phyloP scores from a whole-genome alignment of 306 rosid species.

The Malus sieversii region DNA sequence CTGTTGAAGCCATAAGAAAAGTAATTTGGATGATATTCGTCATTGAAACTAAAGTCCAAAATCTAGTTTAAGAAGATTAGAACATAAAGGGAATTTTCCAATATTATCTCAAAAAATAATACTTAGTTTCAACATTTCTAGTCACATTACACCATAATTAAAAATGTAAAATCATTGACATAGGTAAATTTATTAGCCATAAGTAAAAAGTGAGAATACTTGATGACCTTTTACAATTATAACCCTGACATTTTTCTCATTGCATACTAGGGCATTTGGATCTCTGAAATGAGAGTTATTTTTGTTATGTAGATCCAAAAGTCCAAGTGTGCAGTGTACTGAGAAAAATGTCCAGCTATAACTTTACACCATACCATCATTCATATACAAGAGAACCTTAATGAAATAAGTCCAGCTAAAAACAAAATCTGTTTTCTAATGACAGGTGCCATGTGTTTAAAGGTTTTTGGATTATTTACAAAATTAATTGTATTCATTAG shows the following conservation, averaged over 20 bases:
- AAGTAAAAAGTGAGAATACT: neutral
- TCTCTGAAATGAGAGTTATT: neutral
- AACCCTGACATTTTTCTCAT: neutral
- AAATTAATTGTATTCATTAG: no score
- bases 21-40: conserved; percentile 16
- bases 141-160: neutral
- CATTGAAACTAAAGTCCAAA: conserved; percentile 6
- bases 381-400: neutral
- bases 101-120: neutral
- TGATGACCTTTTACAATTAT: neutral
- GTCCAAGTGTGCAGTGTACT: neutral
- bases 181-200: no score
- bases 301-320: neutral
- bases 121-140: neutral
- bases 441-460: no score
- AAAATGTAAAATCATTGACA: neutral
- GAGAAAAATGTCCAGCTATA: neutral
- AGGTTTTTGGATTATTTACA: no score
- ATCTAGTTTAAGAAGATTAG: neutral
- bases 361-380: neutral
- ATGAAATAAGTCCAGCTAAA: neutral
- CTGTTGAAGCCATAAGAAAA: conserved; percentile 42
- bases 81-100: neutral
- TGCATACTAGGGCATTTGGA: neutral
- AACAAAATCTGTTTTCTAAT: no score